Percentiles rank a stretch among this genome's conserved stretches.
phyloP scores from a whole-genome alignment of 225 moss, liverwort and hornwort species.

The Pseudoscleropodium purum region DNA sequence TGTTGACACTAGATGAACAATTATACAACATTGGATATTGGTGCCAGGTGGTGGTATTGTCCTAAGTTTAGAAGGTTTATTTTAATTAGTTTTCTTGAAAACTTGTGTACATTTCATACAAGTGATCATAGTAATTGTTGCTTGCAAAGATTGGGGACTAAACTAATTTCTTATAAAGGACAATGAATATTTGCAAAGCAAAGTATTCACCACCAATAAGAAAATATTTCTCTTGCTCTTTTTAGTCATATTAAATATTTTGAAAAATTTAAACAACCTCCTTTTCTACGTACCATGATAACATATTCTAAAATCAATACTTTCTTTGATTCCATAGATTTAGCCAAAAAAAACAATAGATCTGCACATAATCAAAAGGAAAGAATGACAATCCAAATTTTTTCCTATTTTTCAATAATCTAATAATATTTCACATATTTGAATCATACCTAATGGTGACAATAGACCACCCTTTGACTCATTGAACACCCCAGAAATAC shows the following conservation, averaged over 20 bases:
- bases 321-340: not conserved
- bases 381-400: not conserved
- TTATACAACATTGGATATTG: accelerated
- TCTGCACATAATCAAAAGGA: accelerated
- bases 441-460: not conserved
- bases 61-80: accelerated
- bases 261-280: not conserved
- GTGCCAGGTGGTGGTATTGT: accelerated
- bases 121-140: not conserved
- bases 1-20: accelerated
- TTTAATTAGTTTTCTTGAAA: not conserved
- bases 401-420: not conserved
- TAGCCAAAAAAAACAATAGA: not conserved
- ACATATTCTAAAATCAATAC: not conserved
- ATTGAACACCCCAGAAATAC: too few species aligned
- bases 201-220: not conserved
- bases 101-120: not conserved
- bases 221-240: not conserved
- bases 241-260: not conserved
- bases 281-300: not conserved
- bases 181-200: not conserved
- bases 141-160: not conserved
- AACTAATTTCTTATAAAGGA: not conserved
- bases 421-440: not conserved
- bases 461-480: not conserved